Conservation (phyloP, 1,284 basidiomycete species). For the Ganoderma resinaceum region DNA sequence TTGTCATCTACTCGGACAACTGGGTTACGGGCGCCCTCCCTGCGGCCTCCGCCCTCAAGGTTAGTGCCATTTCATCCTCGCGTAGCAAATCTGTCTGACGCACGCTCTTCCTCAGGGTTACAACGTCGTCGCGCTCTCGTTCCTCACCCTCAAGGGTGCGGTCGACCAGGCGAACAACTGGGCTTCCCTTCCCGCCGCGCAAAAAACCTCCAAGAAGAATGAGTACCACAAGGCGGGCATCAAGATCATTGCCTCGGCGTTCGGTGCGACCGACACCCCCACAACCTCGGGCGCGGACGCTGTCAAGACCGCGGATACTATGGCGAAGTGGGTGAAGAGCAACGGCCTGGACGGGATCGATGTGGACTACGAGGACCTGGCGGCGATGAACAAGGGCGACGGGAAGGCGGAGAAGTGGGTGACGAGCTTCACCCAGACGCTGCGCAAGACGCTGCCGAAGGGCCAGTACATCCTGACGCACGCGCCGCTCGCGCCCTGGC, state of each 20-base stretch:
- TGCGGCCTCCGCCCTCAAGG: slow-evolving; percentile 11
- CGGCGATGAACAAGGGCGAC: slow-evolving; percentile 48
- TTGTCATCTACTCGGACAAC: slow-evolving; percentile 27
- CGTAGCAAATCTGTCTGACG: neutral
- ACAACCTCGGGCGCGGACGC: slow-evolving; percentile 52
- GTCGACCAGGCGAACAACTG: slow-evolving; percentile 22
- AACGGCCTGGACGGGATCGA: slow-evolving; percentile 59
- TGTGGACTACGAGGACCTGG: slow-evolving; percentile 63
- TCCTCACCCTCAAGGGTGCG: slow-evolving; percentile 21
- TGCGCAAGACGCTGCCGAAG: slow-evolving; percentile 42
- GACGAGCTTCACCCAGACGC: slow-evolving; percentile 44
- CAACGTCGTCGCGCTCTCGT: slow-evolving; percentile 28
- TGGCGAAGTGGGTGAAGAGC: slow-evolving; percentile 48
- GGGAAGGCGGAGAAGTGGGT: slow-evolving; percentile 50
- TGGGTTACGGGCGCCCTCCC: slow-evolving; percentile 23
- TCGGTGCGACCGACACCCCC: slow-evolving; percentile 58
- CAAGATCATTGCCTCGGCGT: slow-evolving; percentile 54
- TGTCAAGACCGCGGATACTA: slow-evolving; percentile 47
- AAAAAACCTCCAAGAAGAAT: slow-evolving; percentile 46
- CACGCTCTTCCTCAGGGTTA: slow-evolving; percentile 12
- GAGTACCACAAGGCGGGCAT: slow-evolving; percentile 53
- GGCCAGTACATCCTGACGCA: slow-evolving; percentile 46
- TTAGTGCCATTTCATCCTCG: neutral
- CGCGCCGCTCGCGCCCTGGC: slow-evolving; percentile 61
- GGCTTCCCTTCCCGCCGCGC: slow-evolving; percentile 13